These are phyloP conservation scores for Neurospora tetrasperma DNA, from an alignment of 495 filamentous ascomycete genomes.

Conservation along the genomic window DNA sequence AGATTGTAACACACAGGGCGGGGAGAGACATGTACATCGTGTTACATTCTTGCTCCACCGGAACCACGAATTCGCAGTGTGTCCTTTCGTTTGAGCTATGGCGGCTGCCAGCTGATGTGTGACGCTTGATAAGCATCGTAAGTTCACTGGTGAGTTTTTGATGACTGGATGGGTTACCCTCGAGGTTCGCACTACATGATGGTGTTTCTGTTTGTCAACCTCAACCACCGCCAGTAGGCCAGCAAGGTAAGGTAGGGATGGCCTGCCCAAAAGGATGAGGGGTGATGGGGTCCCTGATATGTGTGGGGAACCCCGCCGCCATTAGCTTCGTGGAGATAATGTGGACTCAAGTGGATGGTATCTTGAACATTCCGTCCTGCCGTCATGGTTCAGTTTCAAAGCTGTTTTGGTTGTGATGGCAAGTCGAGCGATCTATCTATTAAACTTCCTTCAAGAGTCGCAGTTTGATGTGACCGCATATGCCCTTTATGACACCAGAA, in stretches of 20 bases:
- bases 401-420: not conserved
- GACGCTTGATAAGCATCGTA: not conserved
- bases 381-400: not conserved
- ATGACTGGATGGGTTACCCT: not conserved
- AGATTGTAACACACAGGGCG: not conserved
- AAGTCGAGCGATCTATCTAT: not conserved
- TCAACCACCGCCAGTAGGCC: not conserved
- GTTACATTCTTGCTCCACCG: not conserved
- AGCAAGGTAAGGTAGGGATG: not conserved
- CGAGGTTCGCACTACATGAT: not conserved
- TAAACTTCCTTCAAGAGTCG: not conserved
- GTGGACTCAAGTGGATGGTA: not conserved
- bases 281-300: not conserved
- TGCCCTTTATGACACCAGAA: not conserved
- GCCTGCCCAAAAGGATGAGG: not conserved
- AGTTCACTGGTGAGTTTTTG: not conserved
- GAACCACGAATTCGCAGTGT: not conserved
- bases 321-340: not conserved
- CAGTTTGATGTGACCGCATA: not conserved
- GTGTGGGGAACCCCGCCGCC: not conserved
- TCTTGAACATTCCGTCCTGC: not conserved
- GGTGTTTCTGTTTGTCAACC: not conserved
- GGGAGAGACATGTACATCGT: not conserved
- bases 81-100: not conserved
- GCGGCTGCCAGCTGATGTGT: not conserved